phyloP scores from a whole-genome alignment of 2,329 filamentous ascomycete genomes.

The Colletotrichum sp. region DNA sequence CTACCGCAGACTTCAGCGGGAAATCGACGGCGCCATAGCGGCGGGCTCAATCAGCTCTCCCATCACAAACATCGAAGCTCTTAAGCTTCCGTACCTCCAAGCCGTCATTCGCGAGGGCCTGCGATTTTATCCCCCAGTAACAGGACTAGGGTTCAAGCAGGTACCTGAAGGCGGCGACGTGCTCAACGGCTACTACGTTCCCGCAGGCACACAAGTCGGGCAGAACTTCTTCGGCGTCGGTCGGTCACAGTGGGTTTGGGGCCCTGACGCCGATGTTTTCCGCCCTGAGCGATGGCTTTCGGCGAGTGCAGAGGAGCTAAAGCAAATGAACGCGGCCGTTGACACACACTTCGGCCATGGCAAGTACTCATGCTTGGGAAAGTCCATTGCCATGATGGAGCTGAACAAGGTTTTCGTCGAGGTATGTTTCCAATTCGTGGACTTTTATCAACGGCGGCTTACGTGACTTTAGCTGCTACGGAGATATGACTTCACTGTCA shows the following conservation, averaged over 20 bases:
- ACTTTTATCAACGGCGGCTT: background rate
- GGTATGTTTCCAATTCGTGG: constrained; percentile 33
- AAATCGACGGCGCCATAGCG: constrained; percentile 48
- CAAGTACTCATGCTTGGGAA: constrained; percentile 50
- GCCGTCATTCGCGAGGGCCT: constrained; percentile 63
- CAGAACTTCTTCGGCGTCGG: constrained; percentile 61
- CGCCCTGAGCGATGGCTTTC: constrained; percentile 62
- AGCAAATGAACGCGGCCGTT: constrained; percentile 38
- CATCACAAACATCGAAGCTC: constrained; percentile 52
- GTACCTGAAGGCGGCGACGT: constrained; percentile 57
- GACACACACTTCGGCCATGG: constrained; percentile 53
- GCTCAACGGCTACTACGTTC: constrained; percentile 55
- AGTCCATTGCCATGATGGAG: constrained; percentile 52
- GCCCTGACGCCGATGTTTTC: constrained; percentile 59
- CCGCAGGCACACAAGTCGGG: constrained; percentile 57
- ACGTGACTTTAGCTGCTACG: constrained; percentile 30
- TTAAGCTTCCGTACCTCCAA: constrained; percentile 59
- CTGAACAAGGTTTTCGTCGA: constrained; percentile 53
- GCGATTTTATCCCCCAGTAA: constrained; percentile 60
- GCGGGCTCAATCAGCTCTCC: constrained; percentile 37
- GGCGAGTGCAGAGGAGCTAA: constrained; percentile 32
- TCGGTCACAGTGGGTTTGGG: constrained; percentile 57
- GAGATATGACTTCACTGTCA: constrained; percentile 36
- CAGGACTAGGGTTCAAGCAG: constrained; percentile 56
- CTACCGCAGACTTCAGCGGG: constrained; percentile 43